Evolutionary conservation across 371 early-diverging fungal species (phyloP).

Genomic region (Rhizopus delemar): DNA sequence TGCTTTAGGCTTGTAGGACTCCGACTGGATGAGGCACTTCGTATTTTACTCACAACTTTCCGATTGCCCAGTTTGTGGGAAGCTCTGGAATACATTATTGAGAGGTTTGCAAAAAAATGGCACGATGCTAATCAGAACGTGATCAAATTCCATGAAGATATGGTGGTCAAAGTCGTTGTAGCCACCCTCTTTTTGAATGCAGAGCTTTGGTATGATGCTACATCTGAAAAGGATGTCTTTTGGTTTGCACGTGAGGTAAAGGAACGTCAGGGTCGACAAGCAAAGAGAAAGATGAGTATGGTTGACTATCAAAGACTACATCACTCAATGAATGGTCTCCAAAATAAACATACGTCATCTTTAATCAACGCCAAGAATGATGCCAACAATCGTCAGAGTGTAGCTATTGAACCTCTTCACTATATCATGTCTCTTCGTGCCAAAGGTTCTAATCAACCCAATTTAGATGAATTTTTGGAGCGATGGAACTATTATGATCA

Average conservation of each 20-base stretch:
- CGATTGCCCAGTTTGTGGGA: constrained; percentile 76
- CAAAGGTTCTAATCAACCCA: constrained; percentile 28
- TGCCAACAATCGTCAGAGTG: constrained; percentile 24
- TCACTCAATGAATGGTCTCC: neutral
- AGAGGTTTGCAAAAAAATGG: constrained; percentile 81
- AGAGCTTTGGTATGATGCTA: constrained; percentile 76
- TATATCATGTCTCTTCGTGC: constrained; percentile 43
- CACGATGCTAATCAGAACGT: constrained; percentile 62
- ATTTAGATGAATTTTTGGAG: constrained; percentile 43
- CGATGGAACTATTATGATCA: constrained; percentile 52
- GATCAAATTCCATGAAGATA: constrained; percentile 61
- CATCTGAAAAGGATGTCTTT: constrained; percentile 50
- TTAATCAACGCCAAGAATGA: neutral
- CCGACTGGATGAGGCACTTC: constrained; percentile 79
- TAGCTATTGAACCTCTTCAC: constrained; percentile 44
- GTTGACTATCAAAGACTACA: constrained; percentile 27
- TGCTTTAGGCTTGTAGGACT: constrained; percentile 73
- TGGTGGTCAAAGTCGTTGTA: constrained; percentile 76
- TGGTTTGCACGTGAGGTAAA: constrained; percentile 50
- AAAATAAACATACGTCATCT: neutral
- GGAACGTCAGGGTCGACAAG: constrained; percentile 39
- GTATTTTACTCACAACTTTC: constrained; percentile 73
- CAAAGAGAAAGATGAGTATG: constrained; percentile 35
- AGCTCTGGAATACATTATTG: constrained; percentile 76
- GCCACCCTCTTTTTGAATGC: constrained; percentile 88